Evolutionary conservation across 2,329 filamentous ascomycete genomes (phyloP), one percentile per base, ranked within the genome.

Genomic region (Paramyrothecium sp.): DNA sequence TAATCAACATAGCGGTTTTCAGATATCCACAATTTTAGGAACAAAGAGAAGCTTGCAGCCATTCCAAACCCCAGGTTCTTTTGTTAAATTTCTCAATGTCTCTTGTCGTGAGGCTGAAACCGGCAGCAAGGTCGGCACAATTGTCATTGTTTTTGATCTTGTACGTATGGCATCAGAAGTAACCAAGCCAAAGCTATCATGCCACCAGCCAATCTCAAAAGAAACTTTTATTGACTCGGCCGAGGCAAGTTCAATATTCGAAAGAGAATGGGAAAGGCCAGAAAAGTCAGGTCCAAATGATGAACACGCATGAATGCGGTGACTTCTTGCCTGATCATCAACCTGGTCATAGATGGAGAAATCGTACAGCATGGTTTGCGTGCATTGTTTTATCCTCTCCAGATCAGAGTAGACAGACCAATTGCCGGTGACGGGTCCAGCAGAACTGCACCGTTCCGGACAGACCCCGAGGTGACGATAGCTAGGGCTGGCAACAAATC

Each of bases 281-380:
- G 33, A 38, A 38, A 38, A 38, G 16, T 38, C 33, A 38, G 33
- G 16, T 10, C 33, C 33, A 38, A 10, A 38, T 38, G 33, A 38
- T 38, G 33, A 38, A 38, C 33, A 38, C 8, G 33, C 33, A 38
- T 38, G 33, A 38, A 75, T 71, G 44, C 67, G 66, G 57, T 73
- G 70, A 54, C 51, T 59, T 16, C 26, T n/a, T 34, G 55, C 49
- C 13, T 21, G 19, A 54, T 72, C 65, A 54, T 75, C 72, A 12
- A 75, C 67, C 12, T 56, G 55, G 55, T 75, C 71, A 50, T 69
- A 63, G 50, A 75, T 55, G n/a, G 67, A 68, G 58, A 75, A 74
- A 56, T 65, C 59, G 51, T 72, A 72, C 52, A 73, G 70, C 56
- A 73, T 61, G 54, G 67, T 67, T 59, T 67, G 53, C 34, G 61